Conservation (phyloP, 202 grass and related monocot genomes). For the Tripidium arundinaceum region DNA sequence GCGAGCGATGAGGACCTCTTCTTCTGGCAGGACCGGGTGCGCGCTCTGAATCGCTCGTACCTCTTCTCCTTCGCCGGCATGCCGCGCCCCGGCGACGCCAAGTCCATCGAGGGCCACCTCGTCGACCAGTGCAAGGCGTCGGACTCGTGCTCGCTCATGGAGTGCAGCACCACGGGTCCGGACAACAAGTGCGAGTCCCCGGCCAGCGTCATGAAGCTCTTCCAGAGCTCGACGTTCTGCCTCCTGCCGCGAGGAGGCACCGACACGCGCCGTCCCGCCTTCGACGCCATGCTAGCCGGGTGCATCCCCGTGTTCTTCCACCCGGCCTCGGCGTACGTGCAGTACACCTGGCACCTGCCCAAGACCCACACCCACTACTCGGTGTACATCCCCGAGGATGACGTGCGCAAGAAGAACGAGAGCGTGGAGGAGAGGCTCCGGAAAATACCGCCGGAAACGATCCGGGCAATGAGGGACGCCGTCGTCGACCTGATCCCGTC, state of each 20-base stretch:
- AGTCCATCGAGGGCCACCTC: constrained; percentile 44
- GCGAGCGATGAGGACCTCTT: constrained; percentile 39
- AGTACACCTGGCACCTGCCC: constrained; percentile 77
- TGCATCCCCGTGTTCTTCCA: constrained; percentile 92
- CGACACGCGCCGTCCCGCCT: constrained; percentile 37
- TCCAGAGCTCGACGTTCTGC: constrained; percentile 73
- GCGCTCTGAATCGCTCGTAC: constrained; percentile 25
- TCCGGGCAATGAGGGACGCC: constrained; percentile 51
- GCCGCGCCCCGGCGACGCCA: constrained; percentile 16
- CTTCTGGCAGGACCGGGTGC: constrained; percentile 54
- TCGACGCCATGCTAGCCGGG: constrained; percentile 68
- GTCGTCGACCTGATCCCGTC: constrained; percentile 59
- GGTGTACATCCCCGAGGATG: constrained; percentile 65
- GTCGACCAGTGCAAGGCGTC: constrained; percentile 56
- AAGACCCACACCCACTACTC: constrained; percentile 51
- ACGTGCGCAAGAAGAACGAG: constrained; percentile 36
- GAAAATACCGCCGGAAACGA: constrained; percentile 24
- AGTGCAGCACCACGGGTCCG: constrained; percentile 39
- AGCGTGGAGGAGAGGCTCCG: constrained; percentile 55
- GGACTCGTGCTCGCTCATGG: constrained; percentile 44
- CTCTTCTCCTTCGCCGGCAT: constrained; percentile 78
- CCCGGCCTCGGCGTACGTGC: constrained; percentile 59
- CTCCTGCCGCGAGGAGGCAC: constrained; percentile 57
- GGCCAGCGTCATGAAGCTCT: constrained; percentile 42
- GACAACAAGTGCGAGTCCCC: constrained; percentile 45